Evolutionary conservation across 306 rosid genomes (phyloP), one percentile per base, ranked within the genome.

Genomic region (Vigna radiata): DNA sequence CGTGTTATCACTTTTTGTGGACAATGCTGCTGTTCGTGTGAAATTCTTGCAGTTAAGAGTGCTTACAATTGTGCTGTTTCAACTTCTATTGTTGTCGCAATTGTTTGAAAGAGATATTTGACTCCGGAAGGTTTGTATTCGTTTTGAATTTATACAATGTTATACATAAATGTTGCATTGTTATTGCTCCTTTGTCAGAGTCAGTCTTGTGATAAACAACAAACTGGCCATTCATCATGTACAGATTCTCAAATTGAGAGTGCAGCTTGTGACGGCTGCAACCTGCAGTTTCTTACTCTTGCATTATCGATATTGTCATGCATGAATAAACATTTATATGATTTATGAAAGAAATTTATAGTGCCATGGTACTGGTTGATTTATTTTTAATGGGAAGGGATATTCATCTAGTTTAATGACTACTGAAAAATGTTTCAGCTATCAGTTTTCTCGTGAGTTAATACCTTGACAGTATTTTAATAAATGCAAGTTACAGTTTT

Each of bases 21-120:
- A 73, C 25, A 14, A 33, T 68, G 56, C 36, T 72, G 61, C 72
- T 60, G 23, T 56, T 74, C 17, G 61, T 85, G 83, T 79, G 39
- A 27, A 66, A 62, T 79, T 65, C 19, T 84, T 76, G 77, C 69
- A 19, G 29, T 60, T 52, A 76, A 58, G 80, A 56, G 74, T 76
- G 85, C 63, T 77, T 75, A 78, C 39, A 31, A 9, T 72, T 48
- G 39, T 75, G 61, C n/a, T 69, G 39, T 77, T 58, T n/a, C 65
- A 43, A 64, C 77, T 36, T 55, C 23, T 25, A 44, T 55, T 12
- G 44, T 75, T 61, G 49, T 46, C 13, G 8, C 55, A 29, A 64
- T 62, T 53, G 39, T 65, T 82, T 84, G 19, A 59, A 27, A 68
- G 43, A 43, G 44, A 79, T 47, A 70, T 58, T 44, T 76, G 53